Evolutionary conservation across 805 yeast species (phyloP).

Genomic region (Pichia manshurica): DNA sequence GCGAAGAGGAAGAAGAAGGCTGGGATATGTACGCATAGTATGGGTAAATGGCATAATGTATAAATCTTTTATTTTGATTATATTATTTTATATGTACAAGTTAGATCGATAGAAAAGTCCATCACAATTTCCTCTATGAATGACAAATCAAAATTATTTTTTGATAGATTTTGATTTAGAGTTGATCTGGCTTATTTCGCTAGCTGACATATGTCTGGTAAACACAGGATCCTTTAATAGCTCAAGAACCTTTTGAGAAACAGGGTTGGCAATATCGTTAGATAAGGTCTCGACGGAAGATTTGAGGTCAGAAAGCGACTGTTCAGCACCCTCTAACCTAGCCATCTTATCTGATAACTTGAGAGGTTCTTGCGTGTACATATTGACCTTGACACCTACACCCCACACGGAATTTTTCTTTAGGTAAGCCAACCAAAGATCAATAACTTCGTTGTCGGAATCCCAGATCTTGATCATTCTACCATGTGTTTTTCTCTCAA

Average conservation of each 20-base stretch:
- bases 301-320: conserved; percentile 19
- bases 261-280: conserved; percentile 32
- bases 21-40: conserved; percentile 74
- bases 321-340: conserved; percentile 19
- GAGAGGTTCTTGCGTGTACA: conserved; percentile 50
- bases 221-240: conserved; percentile 68
- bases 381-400: conserved; percentile 74
- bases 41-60: too few species aligned
- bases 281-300: conserved; percentile 22
- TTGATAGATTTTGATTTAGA: conserved; percentile 1
- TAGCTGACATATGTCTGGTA: conserved; percentile 42
- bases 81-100: neutral
- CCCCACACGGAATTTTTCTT: conserved; percentile 74
- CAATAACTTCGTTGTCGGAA: conserved; percentile 77
- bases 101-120: too few species aligned
- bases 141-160: neutral
- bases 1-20: conserved; percentile 61
- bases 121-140: too few species aligned
- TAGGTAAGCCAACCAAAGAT: conserved; percentile 72
- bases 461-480: conserved; percentile 74
- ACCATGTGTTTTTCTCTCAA: conserved; percentile 78
- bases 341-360: conserved; percentile 39
- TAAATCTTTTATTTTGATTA: neutral
- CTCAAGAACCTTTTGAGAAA: conserved; percentile 63
- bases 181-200: conserved; percentile 20